These are phyloP conservation scores for Dissoconium aciculare DNA, from an alignment of 2,329 filamentous ascomycete species.

Conservation along the genomic window DNA sequence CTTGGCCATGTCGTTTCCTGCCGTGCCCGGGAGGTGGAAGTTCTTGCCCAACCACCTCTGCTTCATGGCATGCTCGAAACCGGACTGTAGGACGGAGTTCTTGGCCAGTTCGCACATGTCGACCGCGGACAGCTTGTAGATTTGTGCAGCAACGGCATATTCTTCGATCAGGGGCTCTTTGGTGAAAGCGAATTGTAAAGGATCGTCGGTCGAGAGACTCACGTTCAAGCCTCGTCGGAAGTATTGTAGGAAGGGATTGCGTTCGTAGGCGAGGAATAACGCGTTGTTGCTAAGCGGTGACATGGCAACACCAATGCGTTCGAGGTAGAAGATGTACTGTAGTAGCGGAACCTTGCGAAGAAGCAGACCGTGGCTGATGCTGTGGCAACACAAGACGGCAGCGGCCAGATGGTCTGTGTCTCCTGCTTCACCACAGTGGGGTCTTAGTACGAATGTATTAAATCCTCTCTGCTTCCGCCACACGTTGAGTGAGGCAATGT, in stretches of 20 bases:
- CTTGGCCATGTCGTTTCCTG: conserved; percentile 85
- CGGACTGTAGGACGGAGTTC: conserved; percentile 87
- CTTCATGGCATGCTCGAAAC: conserved; percentile 80
- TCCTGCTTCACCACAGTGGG: conserved; percentile 91
- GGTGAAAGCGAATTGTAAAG: conserved; percentile 93
- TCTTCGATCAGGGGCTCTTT: conserved; percentile 97
- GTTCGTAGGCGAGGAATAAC: conserved; percentile 86
- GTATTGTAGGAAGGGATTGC: conserved; percentile 91
- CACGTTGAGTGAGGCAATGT: conserved; percentile 80
- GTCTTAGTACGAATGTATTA: conserved; percentile 85
- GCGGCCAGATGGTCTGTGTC: conserved; percentile 93
- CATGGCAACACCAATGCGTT: conserved; percentile 98
- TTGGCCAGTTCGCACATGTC: conserved; percentile 98
- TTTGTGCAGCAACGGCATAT: conserved; percentile 93
- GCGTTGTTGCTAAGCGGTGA: conserved; percentile 98
- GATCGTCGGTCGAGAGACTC: conserved; percentile 90
- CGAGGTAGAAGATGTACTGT: conserved; percentile 94
- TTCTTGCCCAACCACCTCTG: conserved; percentile 76
- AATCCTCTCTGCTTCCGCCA: conserved; percentile 86
- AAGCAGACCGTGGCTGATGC: conserved; percentile 86
- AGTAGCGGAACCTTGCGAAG: conserved; percentile 86
- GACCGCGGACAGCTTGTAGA: conserved; percentile 91
- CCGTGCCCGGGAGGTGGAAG: conserved; percentile 62
- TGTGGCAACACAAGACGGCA: conserved; percentile 82
- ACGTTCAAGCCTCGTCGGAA: conserved; percentile 92